These are phyloP conservation scores for Lasiosphaeriaceae sp. DNA, from an alignment of 495 filamentous ascomycete genomes.

Conservation along the genomic window DNA sequence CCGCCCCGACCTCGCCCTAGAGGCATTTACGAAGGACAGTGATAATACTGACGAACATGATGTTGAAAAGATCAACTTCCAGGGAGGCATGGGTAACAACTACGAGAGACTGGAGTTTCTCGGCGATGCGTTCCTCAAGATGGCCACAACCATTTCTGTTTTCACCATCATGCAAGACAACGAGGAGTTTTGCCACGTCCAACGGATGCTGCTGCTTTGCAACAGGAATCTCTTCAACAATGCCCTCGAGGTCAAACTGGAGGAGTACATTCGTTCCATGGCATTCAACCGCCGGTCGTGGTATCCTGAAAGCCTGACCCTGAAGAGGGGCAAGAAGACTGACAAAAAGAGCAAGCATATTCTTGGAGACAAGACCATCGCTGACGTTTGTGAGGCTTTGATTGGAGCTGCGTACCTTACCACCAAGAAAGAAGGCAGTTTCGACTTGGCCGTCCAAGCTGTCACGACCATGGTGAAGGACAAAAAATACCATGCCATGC, in stretches of 20 bases:
- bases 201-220: slow-evolving; percentile 87
- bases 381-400: slow-evolving; percentile 94
- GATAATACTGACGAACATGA: slow-evolving; percentile 82
- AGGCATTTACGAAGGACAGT: slow-evolving; percentile 92
- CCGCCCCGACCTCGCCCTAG: slow-evolving; percentile 68
- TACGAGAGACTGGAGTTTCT: slow-evolving; percentile 95
- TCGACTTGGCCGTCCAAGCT: slow-evolving; percentile 79
- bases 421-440: slow-evolving; percentile 43
- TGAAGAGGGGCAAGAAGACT: slow-evolving; percentile 50
- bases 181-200: slow-evolving; percentile 85
- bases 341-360: slow-evolving; percentile 48
- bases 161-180: slow-evolving; percentile 71
- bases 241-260: slow-evolving; percentile 63
- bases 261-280: slow-evolving; percentile 75
- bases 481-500: slow-evolving; percentile 63
- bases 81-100: slow-evolving; percentile 90
- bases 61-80: slow-evolving; percentile 66
- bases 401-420: slow-evolving; percentile 85
- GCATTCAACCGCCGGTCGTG: slow-evolving; percentile 75
- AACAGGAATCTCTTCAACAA: slow-evolving; percentile 84
- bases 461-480: slow-evolving; percentile 72
- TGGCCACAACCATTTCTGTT: slow-evolving; percentile 85
- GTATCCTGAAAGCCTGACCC: slow-evolving; percentile 72
- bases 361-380: slow-evolving; percentile 85
- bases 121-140: slow-evolving; percentile 92